A percentile compares a stretch with the other conserved stretches of the same genome.
Evolutionary conservation across 148 eudicot species (phyloP).

Genomic region (Spergularia bocconei): DNA sequence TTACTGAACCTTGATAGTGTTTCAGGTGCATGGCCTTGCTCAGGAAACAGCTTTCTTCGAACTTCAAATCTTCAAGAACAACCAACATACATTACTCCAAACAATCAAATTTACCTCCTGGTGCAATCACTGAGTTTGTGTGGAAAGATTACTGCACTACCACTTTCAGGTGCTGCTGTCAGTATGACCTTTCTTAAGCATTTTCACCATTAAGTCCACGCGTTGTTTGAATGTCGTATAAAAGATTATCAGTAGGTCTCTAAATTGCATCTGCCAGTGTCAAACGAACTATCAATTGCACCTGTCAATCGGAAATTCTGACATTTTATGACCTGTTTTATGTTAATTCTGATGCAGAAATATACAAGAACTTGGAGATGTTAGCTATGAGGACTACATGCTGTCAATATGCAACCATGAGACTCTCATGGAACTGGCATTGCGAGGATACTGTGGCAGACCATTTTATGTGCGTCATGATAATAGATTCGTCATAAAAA

Average conservation of each 20-base stretch:
- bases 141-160: slow-evolving; percentile 37
- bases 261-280: too few species aligned
- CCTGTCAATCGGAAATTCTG: neutral
- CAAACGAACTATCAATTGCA: too few species aligned
- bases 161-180: slow-evolving; percentile 26
- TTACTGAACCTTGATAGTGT: neutral
- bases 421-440: slow-evolving; percentile 35
- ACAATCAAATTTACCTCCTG: slow-evolving; percentile 28
- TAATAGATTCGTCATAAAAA: slow-evolving; percentile 34
- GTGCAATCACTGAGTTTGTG: slow-evolving; percentile 32
- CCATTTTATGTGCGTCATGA: slow-evolving; percentile 39
- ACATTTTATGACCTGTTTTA: neutral
- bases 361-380: slow-evolving; percentile 35
- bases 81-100: slow-evolving; percentile 29
- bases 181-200: neutral
- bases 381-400: slow-evolving; percentile 36
- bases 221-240: neutral
- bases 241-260: too few species aligned
- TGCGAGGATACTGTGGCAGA: slow-evolving; percentile 34
- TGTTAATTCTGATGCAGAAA: slow-evolving; percentile 22
- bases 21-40: slow-evolving; percentile 42
- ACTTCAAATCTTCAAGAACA: slow-evolving; percentile 28
- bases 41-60: slow-evolving; percentile 28
- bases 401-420: slow-evolving; percentile 35
- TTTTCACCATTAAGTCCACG: neutral